These are phyloP conservation scores for Gossypium bickii DNA, from an alignment of 345 rosid genomes.

Conservation along the genomic window DNA sequence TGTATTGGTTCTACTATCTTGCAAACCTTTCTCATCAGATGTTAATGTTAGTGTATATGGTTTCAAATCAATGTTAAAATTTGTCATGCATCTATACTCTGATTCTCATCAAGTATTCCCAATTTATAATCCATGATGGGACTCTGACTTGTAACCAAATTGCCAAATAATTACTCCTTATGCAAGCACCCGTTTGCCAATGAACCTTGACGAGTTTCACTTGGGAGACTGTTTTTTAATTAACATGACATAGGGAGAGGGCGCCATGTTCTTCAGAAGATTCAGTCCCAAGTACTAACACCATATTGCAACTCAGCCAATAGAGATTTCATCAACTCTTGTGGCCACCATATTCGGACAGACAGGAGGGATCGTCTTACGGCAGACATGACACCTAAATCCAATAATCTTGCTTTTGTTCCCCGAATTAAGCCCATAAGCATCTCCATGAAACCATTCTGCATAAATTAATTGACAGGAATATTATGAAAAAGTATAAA, in stretches of 20 bases:
- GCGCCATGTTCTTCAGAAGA: conserved; percentile 1
- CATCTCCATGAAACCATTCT: conserved; percentile 96
- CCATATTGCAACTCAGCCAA: conserved; percentile 26
- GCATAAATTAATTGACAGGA: conserved; percentile 29
- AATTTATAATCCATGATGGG: conserved; percentile 21
- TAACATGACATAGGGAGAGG: not conserved
- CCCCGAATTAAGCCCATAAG: conserved; percentile 60
- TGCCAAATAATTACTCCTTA: conserved; percentile 19
- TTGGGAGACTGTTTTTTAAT: conserved; percentile 12
- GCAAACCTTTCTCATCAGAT: conserved; percentile 20
- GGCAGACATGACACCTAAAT: conserved; percentile 79
- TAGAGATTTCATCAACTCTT: conserved; percentile 26
- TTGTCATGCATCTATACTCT: conserved; percentile 25
- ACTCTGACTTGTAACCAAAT: conserved; percentile 17
- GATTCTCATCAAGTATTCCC: conserved; percentile 24
- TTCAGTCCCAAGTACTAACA: conserved; percentile 11
- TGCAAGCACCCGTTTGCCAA: conserved; percentile 14
- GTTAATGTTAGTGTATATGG: conserved; percentile 21
- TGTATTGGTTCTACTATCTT: conserved; percentile 14
- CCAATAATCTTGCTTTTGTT: conserved; percentile 61
- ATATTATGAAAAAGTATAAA: conserved; percentile 2
- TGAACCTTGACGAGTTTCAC: conserved; percentile 20
- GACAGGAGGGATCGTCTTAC: conserved; percentile 47
- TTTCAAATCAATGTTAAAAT: conserved; percentile 20
- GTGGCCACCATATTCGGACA: conserved; percentile 37